These are phyloP conservation scores for Colletotrichum sp. DNA, from an alignment of 2,329 filamentous ascomycete genomes.

Conservation along the genomic window DNA sequence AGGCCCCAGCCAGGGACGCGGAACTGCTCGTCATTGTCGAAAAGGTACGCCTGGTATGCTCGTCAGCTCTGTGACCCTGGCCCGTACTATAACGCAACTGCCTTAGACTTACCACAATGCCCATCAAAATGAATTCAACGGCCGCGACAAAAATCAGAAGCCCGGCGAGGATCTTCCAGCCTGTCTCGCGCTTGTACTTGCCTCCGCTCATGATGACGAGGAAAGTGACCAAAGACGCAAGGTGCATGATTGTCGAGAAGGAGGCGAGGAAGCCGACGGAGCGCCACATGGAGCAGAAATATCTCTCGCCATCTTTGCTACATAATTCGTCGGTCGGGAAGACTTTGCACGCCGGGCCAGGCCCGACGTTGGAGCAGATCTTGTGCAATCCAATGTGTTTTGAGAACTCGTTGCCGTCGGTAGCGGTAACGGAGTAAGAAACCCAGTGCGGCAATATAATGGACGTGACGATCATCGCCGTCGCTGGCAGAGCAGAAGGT, in stretches of 20 bases:
- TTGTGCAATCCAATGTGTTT: slow-evolving; percentile 80
- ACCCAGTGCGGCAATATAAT: slow-evolving; percentile 77
- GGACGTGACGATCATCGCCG: slow-evolving; percentile 72
- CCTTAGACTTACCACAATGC: slow-evolving; percentile 73
- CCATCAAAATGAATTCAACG: slow-evolving; percentile 79
- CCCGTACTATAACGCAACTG: not conserved
- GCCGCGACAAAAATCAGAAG: slow-evolving; percentile 69
- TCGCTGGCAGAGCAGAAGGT: slow-evolving; percentile 54
- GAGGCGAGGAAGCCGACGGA: slow-evolving; percentile 87
- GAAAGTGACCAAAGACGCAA: slow-evolving; percentile 82
- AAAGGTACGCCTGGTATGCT: slow-evolving; percentile 74
- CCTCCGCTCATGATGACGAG: slow-evolving; percentile 79
- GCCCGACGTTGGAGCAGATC: slow-evolving; percentile 73
- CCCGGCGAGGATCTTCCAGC: slow-evolving; percentile 78
- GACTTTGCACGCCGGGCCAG: slow-evolving; percentile 60
- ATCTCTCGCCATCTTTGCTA: slow-evolving; percentile 61
- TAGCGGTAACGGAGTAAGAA: slow-evolving; percentile 61
- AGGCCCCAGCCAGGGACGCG: slow-evolving; percentile 80
- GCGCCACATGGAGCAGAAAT: slow-evolving; percentile 93
- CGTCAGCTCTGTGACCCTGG: not conserved
- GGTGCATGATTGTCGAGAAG: slow-evolving; percentile 81
- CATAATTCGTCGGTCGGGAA: slow-evolving; percentile 77
- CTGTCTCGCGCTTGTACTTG: slow-evolving; percentile 77
- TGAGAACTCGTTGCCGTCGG: slow-evolving; percentile 50
- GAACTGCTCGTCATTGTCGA: slow-evolving; percentile 84